A percentile compares a stretch with the other conserved stretches of the same genome.
phyloP scores from a whole-genome alignment of 495 filamentous ascomycete species.

The Neurospora sublineolata region DNA sequence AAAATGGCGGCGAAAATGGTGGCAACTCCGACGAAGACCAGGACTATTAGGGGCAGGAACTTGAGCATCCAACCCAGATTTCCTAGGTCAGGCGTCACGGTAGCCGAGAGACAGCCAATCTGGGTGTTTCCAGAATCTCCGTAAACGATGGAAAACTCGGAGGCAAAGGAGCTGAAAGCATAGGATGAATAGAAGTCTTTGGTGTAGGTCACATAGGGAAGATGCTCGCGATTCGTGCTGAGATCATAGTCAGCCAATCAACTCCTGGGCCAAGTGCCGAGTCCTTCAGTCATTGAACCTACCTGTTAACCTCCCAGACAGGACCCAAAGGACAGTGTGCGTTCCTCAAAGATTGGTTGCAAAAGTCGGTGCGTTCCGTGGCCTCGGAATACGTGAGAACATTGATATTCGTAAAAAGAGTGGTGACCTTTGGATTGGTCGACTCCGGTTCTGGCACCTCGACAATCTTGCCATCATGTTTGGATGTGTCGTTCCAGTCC shows the following conservation, averaged over 20 bases:
- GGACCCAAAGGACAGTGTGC: conserved; percentile 65
- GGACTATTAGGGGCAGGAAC: conserved; percentile 66
- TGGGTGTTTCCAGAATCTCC: conserved; percentile 51
- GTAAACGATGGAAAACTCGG: conserved; percentile 59
- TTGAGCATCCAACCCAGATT: conserved; percentile 54
- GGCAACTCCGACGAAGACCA: conserved; percentile 69
- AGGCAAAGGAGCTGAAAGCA: conserved; percentile 67
- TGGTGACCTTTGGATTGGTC: conserved; percentile 50
- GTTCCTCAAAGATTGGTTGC: conserved; percentile 45
- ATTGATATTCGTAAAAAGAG: conserved; percentile 54
- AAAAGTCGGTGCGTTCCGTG: conserved; percentile 46
- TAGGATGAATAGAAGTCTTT: conserved; percentile 74
- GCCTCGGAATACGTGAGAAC: conserved; percentile 66
- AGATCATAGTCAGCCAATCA: background rate
- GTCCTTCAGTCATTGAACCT: conserved; percentile 14
- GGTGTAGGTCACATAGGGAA: conserved; percentile 50
- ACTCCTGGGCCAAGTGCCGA: background rate
- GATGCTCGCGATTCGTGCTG: conserved; percentile 19
- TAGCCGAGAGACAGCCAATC: conserved; percentile 69
- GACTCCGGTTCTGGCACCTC: conserved; percentile 39
- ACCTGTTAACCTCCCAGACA: conserved; percentile 48
- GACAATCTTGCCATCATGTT: conserved; percentile 66
- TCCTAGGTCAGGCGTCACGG: conserved; percentile 67
- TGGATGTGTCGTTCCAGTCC: conserved; percentile 40
- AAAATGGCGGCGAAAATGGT: conserved; percentile 73